Evolutionary conservation across 495 filamentous ascomycete genomes (phyloP), one percentile per base, ranked within the genome.

Genomic region (Friedmanniomyces simplex): DNA sequence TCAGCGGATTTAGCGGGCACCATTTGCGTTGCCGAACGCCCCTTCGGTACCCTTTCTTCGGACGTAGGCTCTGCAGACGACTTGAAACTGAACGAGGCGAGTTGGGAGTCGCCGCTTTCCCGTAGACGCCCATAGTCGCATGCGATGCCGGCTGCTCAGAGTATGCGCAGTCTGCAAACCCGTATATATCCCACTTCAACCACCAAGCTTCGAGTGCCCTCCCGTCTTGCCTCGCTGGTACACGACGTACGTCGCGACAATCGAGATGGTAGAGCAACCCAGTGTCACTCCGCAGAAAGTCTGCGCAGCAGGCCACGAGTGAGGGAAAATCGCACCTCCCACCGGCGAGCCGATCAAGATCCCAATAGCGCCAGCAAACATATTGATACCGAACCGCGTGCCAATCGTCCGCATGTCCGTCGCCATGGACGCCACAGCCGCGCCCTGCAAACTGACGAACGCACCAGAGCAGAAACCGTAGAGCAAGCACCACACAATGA

Each of bases 401-500:
- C 58, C 58, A 25, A 60, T 43, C 3, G 51, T 55, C 20, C 16
- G 14, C 42, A 60, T 26, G 20, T 60, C 49, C 4, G 39, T 49
- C n/a, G 58, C 36, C 42, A 60, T 50, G 18, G 47, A 50, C 2
- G 52, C 58, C 22, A 60, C 52, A 11, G 52, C 53, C 11, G 52
- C 42, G 16, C 58, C 58, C 16, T 54, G 58, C 21, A 60, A 30
- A 24, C 42, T 50, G 22, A 86, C 81, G 37, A 86, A 80, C 0
- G 79, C 80, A 14, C 84, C 84, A 0, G 80, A 81, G 57, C 79
- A 81, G 66, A 84, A 79, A 18, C 83, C 83, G 57, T 84, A 87
- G 0, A 88, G 67, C 32, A 80, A 59, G 12, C 74, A 66, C 50
- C 85, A 74, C 2, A 80, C 73, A 26, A 84, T 73, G 26, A 83